Evolutionary conservation across 2,329 filamentous ascomycete species (phyloP).

Genomic region (Microcyclospora tardicrescens): DNA sequence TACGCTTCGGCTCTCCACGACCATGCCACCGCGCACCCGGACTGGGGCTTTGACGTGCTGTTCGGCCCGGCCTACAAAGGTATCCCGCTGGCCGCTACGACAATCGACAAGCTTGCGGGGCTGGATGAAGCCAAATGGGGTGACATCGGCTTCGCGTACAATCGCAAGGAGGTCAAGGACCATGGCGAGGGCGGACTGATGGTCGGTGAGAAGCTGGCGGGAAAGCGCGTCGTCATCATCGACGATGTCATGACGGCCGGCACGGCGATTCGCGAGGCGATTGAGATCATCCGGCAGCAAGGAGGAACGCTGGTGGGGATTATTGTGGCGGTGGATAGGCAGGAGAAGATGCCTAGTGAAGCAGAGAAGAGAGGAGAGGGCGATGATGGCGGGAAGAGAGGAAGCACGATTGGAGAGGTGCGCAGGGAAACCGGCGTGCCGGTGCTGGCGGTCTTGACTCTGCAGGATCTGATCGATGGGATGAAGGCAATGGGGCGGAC

Average conservation of each 20-base stretch:
- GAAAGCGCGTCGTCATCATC: constrained; percentile 76
- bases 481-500: constrained; percentile 31
- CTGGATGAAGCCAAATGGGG: constrained; percentile 54
- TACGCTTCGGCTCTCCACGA: constrained; percentile 54
- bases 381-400: constrained; percentile 55
- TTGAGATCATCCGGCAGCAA: constrained; percentile 74
- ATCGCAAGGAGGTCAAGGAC: constrained; percentile 91
- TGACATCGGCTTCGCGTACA: constrained; percentile 71
- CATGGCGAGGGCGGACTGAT: constrained; percentile 92
- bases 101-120: constrained; percentile 61
- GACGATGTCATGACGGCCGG: constrained; percentile 96
- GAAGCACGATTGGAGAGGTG: constrained; percentile 76
- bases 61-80: constrained; percentile 97
- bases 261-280: constrained; percentile 84
- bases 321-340: constrained; percentile 74
- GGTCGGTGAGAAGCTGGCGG: constrained; percentile 73
- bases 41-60: constrained; percentile 62
- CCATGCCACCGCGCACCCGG: constrained; percentile 29
- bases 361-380: constrained; percentile 27
- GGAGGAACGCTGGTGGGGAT: constrained; percentile 79
- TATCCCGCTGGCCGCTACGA: constrained; percentile 73
- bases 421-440: constrained; percentile 72
- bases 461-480: constrained; percentile 58
- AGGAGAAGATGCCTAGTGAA: constrained; percentile 60
- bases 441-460: constrained; percentile 67